Evolutionary conservation across 2,329 filamentous ascomycete species (phyloP), one percentile per base, ranked within the genome.

Genomic region (Beauveria asiatica): DNA sequence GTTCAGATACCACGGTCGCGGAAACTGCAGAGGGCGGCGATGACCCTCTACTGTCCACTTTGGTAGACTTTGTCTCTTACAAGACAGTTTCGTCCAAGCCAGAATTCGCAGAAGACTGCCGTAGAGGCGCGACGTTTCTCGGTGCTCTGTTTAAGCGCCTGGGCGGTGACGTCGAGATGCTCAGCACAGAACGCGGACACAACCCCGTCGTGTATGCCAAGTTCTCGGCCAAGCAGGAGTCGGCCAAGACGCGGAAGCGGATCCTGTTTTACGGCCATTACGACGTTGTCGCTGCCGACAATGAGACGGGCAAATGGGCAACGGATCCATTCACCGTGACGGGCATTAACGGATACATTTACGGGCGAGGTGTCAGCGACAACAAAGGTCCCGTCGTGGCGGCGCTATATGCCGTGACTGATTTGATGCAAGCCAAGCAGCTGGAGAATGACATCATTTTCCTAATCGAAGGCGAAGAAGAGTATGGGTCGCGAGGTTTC

Each of bases 211-310:
- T 99, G 0, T 88, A 89, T 65, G 94, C 94, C 45, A 89, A 87
- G 62, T 99, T 99, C 71, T 83, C 84, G 49, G 92, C 88, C 4
- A 94, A 86, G 72, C 84, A 81, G 62, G 80, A 84, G 11, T 83
- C 85, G 1, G 76, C 83, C 0, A 80, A 83, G 27, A 78, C 83
- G 27, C 83, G 90, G 19, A 96, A 94, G 75, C 92, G 90, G 33
- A 90, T 97, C 9, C 77, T 99, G 0, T 99, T 99, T 71, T 99
- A 99, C 69, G 94, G 95, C 0, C 94, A 99, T 71, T 99, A 99
- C 76, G 94, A 99, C 70, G 92, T 99, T 2, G 94, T 99, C 3
- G 84, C 92, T 1, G 94, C 94, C 0, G 91, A 96, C 65, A 86
- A 88, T 42, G 89, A 89, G 64, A 85, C 87, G 61, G 83, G 84